Evolutionary conservation across 805 yeast species (phyloP).

Genomic region (Metschnikowia sp.): DNA sequence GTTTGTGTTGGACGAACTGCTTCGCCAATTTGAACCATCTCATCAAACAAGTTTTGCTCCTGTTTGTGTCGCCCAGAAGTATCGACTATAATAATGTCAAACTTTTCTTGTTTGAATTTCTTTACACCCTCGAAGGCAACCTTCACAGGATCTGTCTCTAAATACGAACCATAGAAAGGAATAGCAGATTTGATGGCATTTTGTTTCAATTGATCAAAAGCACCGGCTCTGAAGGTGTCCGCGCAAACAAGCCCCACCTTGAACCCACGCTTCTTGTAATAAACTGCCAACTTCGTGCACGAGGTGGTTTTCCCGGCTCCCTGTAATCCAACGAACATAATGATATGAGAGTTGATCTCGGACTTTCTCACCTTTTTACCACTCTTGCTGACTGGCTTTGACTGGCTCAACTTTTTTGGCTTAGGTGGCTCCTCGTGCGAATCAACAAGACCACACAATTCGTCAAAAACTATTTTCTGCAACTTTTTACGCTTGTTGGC

Average conservation of each 20-base stretch:
- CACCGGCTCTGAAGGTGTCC: constrained; percentile 99
- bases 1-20: constrained; percentile 94
- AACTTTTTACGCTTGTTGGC: constrained; percentile 71
- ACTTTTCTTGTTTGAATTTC: constrained; percentile 84
- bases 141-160: constrained; percentile 92
- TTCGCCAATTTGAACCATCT: constrained; percentile 89
- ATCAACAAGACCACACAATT: constrained; percentile 82
- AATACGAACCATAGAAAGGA: constrained; percentile 92
- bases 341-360: constrained; percentile 46
- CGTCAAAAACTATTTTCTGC: constrained; percentile 93
- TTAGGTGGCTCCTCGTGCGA: constrained; percentile 61
- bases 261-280: constrained; percentile 88
- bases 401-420: constrained; percentile 70
- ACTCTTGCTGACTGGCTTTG: constrained; percentile 19
- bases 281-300: constrained; percentile 94
- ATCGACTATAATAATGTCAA: constrained; percentile 92
- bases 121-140: constrained; percentile 91
- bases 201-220: constrained; percentile 96
- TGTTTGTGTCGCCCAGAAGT: constrained; percentile 98
- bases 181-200: constrained; percentile 93
- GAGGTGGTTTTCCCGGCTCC: constrained; percentile 99
- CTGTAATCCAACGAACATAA: constrained; percentile 97
- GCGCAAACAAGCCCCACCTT: constrained; percentile 98
- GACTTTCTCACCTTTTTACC: constrained; percentile 26
- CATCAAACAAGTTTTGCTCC: constrained; percentile 85